phyloP scores from a whole-genome alignment of 805 yeast genomes.

The Kurtzmaniella cleridarum region DNA sequence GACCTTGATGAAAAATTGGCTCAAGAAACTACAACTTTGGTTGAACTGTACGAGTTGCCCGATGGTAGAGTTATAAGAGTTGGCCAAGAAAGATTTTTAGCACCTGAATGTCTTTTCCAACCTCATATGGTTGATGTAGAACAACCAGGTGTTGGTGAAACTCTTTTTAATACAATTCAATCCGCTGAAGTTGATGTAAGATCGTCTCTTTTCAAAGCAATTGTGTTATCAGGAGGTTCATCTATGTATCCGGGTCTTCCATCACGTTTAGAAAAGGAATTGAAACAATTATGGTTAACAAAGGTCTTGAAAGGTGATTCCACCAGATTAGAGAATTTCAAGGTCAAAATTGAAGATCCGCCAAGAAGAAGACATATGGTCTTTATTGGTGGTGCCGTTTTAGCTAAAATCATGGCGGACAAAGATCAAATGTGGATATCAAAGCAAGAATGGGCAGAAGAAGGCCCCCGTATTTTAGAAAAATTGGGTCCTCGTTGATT shows the following conservation, averaged over 20 bases:
- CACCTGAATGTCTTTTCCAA: conserved; percentile 95
- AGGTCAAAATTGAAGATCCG: conserved; percentile 96
- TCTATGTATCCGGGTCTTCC: conserved; percentile 99
- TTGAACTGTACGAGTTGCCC: conserved; percentile 88
- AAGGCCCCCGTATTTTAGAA: conserved; percentile 76
- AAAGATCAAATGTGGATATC: conserved; percentile 98
- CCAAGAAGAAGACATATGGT: conserved; percentile 99
- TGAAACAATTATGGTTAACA: conserved; percentile 93
- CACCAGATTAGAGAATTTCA: conserved; percentile 79
- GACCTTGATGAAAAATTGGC: conserved; percentile 84
- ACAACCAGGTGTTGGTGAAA: conserved; percentile 95
- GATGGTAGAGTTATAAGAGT: conserved; percentile 93
- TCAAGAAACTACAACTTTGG: conserved; percentile 91
- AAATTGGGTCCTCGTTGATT: conserved; percentile 87
- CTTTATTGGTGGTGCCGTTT: conserved; percentile 96
- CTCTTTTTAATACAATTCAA: conserved; percentile 86
- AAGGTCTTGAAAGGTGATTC: conserved; percentile 85
- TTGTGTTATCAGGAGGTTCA: conserved; percentile 95
- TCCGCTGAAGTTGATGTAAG: conserved; percentile 92
- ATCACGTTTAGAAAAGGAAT: conserved; percentile 88
- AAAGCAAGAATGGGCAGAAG: conserved; percentile 96
- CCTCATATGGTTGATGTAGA: conserved; percentile 93
- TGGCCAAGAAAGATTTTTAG: conserved; percentile 94
- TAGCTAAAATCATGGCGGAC: conserved; percentile 97
- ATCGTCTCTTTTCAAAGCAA: conserved; percentile 81